Evolutionary conservation across 805 yeast species (phyloP).

Genomic region (Naumovozyma baii): DNA sequence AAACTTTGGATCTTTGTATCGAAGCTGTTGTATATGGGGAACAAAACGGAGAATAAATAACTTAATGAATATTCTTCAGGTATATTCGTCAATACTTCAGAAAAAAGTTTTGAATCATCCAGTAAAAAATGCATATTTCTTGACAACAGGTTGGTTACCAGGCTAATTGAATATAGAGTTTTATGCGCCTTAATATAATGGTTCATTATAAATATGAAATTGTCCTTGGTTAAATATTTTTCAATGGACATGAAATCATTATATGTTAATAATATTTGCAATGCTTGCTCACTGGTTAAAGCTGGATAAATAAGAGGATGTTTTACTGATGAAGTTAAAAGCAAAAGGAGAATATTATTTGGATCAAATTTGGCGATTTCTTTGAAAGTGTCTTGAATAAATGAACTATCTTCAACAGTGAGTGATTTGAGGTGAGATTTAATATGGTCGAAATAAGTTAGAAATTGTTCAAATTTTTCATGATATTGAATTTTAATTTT

Average conservation of each 20-base stretch:
- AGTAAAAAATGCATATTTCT: constrained; percentile 12
- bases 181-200: constrained; percentile 11
- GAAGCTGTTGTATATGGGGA: constrained; percentile 7
- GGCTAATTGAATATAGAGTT: constrained; percentile 4
- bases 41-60: constrained; percentile 10
- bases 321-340: constrained; percentile 5
- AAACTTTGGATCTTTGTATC: constrained; percentile 5
- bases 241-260: constrained; percentile 24
- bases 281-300: not conserved
- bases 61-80: constrained; percentile 13
- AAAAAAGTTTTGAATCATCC: constrained; percentile 1
- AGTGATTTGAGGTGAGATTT: not conserved
- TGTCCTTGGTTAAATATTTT: constrained; percentile 4
- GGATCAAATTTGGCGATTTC: constrained; percentile 16
- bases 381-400: not conserved
- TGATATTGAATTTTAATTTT: constrained; percentile 12
- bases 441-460: constrained; percentile 1
- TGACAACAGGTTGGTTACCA: constrained; percentile 11
- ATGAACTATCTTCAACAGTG: not conserved
- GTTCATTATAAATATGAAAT: constrained; percentile 11
- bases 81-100: constrained; percentile 9
- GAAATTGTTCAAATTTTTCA: constrained; percentile 5
- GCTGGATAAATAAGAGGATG: not conserved
- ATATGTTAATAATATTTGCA: constrained; percentile 9
- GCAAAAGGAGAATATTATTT: constrained; percentile 7